Evolutionary conservation across 23 red algal genomes (phyloP).

Genomic region (Cyanidium caldarium): DNA sequence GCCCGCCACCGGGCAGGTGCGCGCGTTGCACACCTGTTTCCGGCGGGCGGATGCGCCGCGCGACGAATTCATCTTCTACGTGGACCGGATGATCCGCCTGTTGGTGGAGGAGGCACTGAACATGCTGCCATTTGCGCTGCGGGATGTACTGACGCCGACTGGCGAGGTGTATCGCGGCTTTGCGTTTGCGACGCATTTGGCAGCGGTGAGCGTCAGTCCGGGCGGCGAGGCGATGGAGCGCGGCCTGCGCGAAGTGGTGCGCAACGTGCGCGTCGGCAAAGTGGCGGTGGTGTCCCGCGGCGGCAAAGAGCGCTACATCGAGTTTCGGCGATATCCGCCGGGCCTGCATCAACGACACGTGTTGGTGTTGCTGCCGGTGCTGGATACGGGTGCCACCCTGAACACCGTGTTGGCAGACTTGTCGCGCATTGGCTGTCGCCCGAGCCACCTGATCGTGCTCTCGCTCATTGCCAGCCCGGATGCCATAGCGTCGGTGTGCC

Average conservation of each 20-base stretch:
- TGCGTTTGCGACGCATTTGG: constrained; percentile 34
- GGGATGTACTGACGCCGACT: constrained; percentile 49
- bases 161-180: constrained; percentile 66
- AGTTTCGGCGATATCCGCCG: constrained; percentile 38
- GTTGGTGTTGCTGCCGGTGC: constrained; percentile 81
- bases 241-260: constrained; percentile 52
- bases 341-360: constrained; percentile 29
- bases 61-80: constrained; percentile 94
- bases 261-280: constrained; percentile 68
- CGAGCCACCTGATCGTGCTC: constrained; percentile 50
- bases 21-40: constrained; percentile 81
- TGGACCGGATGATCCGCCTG: constrained; percentile 79
- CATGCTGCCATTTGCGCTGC: constrained; percentile 69
- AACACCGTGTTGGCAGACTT: constrained; percentile 47
- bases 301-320: constrained; percentile 10
- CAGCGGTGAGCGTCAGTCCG: constrained; percentile 55
- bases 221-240: constrained; percentile 80
- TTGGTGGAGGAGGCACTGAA: constrained; percentile 66
- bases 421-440: constrained; percentile 25
- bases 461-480: constrained; percentile 56
- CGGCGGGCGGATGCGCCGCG: constrained; percentile 28
- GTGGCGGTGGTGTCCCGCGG: constrained; percentile 35
- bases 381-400: constrained; percentile 42
- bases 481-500: constrained; percentile 43
- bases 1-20: constrained; percentile 55